Percentiles rank a stretch among this genome's conserved stretches.
These are phyloP conservation scores for Hanseniaspora sp. DNA, from an alignment of 1,139 yeast genomes.

Conservation along the genomic window DNA sequence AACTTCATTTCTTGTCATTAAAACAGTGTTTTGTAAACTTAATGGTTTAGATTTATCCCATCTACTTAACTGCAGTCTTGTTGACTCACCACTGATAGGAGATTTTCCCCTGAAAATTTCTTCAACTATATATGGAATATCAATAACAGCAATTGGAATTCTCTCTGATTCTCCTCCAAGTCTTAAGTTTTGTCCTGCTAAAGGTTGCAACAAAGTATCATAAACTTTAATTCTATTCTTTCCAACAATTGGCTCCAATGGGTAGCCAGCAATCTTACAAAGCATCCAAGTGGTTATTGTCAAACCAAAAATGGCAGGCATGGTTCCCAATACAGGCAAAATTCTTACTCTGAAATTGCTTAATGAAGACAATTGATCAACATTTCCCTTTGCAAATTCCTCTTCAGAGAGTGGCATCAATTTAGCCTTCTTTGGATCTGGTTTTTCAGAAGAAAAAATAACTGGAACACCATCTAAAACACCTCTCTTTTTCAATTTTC, in stretches of 20 bases:
- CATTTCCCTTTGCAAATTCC: conserved; percentile 68
- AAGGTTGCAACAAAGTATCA: conserved; percentile 67
- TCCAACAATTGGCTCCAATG: conserved; percentile 82
- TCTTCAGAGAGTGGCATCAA: conserved; percentile 72
- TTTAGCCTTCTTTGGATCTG: conserved; percentile 86
- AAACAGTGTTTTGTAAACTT: conserved; percentile 62
- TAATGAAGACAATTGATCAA: conserved; percentile 76
- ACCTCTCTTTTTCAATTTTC: conserved; percentile 70
- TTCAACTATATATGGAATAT: conserved; percentile 75
- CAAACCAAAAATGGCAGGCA: conserved; percentile 93
- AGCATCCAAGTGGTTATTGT: conserved; percentile 76
- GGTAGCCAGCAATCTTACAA: conserved; percentile 74
- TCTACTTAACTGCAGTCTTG: conserved; percentile 63
- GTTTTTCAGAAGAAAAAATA: conserved; percentile 88
- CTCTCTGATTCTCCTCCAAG: conserved; percentile 59
- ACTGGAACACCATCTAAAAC: conserved; percentile 69
- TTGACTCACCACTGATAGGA: conserved; percentile 73
- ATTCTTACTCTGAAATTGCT: conserved; percentile 86
- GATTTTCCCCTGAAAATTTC: conserved; percentile 89
- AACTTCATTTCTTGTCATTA: conserved; percentile 84
- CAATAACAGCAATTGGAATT: conserved; percentile 59
- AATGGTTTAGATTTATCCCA: conserved; percentile 62
- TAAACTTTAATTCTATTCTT: conserved; percentile 75
- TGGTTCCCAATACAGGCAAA: conserved; percentile 86
- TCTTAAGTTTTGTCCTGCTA: conserved; percentile 79